Evolutionary conservation across 257 asterid species (phyloP), one percentile per base, ranked within the genome.

Genomic region (Solanum rostratum): DNA sequence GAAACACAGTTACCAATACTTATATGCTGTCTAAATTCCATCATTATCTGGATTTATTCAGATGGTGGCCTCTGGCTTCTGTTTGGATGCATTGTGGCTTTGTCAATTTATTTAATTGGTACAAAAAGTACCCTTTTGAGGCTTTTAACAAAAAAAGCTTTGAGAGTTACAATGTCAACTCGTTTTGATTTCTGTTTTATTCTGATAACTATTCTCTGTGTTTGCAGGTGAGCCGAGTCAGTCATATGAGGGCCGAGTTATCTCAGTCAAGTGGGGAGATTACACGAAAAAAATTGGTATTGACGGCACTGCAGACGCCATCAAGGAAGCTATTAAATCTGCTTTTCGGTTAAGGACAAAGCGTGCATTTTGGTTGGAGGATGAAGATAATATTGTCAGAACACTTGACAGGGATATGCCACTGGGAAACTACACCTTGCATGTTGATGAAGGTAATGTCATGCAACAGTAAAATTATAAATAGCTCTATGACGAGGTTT

Each of bases 361-460:
- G 81, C 95, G 98, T n/a, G 95, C 97, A 54, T 96, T 94, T 85
- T 94, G 98, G 98, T 89, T 96, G 90, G 99, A 94, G 87, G 99
- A 95, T 83, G 99, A 92, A 89, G 97, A 91, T 60, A 89, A 74
- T 74, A 92, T 96, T 2, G 92, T 96, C 24, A 92, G 97, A 45
- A 60, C 98, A 84, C 91, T 96, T n/a, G 97, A 93, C 89, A 87
- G 98, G 80, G 97, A 92, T 63, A 96, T 94, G 98, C 99, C 99
- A 80, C 88, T 93, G 2, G 98, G 98, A 80, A 92, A 89, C 89
- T 96, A 96, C 90, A 92, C 91, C 63, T 94, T 96, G 79, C 99
- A 91, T 82, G 93, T 93, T 19, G 99, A 96, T 83, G 98, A 93
- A 94, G 98, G 99, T 93, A 89, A 66, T 50, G 80, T 46, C 66